Evolutionary conservation across 164 flowering plant genomes (phyloP).

Genomic region (Warburgia ugandensis): DNA sequence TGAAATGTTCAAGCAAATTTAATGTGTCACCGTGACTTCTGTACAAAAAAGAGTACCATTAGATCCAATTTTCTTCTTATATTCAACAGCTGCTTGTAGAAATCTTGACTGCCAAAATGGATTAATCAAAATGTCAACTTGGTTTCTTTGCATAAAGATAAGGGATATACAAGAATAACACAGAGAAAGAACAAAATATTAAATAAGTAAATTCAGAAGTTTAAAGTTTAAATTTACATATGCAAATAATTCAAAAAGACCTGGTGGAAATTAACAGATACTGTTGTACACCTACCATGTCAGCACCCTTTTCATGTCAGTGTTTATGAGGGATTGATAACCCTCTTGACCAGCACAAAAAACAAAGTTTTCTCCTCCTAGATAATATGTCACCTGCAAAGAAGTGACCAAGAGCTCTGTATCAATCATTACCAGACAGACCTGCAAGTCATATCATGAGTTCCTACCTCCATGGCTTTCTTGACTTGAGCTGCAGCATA

Average conservation of each 20-base stretch:
- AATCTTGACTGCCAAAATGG: conserved; percentile 59
- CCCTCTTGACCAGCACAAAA: conserved; percentile 99
- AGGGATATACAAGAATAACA: background rate
- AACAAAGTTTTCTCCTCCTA: conserved; percentile 93
- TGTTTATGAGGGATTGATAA: conserved; percentile 84
- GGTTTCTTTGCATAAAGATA: too few species aligned
- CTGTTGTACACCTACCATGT: conserved; percentile 58
- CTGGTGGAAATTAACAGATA: too few species aligned
- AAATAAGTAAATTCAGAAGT: background rate
- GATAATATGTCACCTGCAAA: conserved; percentile 83
- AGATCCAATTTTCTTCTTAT: conserved; percentile 95
- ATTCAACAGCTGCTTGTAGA: conserved; percentile 74
- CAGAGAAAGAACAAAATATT: background rate
- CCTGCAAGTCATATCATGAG: too few species aligned
- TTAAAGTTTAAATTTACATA: too few species aligned
- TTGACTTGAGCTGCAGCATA: conserved; percentile 97
- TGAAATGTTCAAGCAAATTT: too few species aligned
- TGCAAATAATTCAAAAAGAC: too few species aligned
- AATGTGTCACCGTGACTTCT: too few species aligned
- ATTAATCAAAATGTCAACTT: too few species aligned
- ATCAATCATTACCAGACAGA: too few species aligned
- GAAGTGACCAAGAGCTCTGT: too few species aligned
- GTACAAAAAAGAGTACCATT: conserved; percentile 37
- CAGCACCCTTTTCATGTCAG: conserved; percentile 95
- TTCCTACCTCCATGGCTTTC: conserved; percentile 98